Conservation (phyloP, 2,329 filamentous ascomycete genomes). For the Sclerotinia glacialis region DNA sequence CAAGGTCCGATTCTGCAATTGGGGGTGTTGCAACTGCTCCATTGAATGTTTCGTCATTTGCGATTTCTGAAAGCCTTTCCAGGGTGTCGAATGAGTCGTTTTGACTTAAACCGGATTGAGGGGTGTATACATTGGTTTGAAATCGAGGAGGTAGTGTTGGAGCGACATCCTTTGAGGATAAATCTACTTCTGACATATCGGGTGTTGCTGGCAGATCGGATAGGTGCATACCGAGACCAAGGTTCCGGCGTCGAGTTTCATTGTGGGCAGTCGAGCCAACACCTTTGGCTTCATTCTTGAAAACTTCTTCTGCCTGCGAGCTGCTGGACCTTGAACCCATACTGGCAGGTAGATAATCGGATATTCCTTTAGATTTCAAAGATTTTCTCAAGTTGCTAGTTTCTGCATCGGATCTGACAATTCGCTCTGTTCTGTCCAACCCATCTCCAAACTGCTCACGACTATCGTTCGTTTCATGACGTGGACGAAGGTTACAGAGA, state of each 20-base stretch:
- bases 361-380: constrained; percentile 4
- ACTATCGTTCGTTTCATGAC: neutral
- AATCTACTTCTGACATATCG: constrained; percentile 54
- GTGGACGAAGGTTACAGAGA: neutral
- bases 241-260: constrained; percentile 25
- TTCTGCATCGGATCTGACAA: neutral
- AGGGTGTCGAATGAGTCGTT: constrained; percentile 36
- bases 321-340: constrained; percentile 1
- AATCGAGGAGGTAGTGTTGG: constrained; percentile 24
- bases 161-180: constrained; percentile 37
- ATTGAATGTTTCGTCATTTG: constrained; percentile 53
- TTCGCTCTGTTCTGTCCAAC: constrained; percentile 7
- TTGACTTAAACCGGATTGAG: constrained; percentile 47
- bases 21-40: constrained; percentile 70
- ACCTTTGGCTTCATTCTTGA: constrained; percentile 23
- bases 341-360: neutral
- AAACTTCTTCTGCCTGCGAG: neutral
- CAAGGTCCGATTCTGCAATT: constrained; percentile 68
- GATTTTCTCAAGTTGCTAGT: constrained; percentile 4
- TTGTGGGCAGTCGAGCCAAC: constrained; percentile 5
- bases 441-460: constrained; percentile 1
- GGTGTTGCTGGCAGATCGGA: constrained; percentile 52
- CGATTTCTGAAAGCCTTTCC: constrained; percentile 27
- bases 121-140: constrained; percentile 46
- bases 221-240: constrained; percentile 32